Evolutionary conservation across 495 filamentous ascomycete genomes (phyloP).

Genomic region (Cladorrhinum samala): DNA sequence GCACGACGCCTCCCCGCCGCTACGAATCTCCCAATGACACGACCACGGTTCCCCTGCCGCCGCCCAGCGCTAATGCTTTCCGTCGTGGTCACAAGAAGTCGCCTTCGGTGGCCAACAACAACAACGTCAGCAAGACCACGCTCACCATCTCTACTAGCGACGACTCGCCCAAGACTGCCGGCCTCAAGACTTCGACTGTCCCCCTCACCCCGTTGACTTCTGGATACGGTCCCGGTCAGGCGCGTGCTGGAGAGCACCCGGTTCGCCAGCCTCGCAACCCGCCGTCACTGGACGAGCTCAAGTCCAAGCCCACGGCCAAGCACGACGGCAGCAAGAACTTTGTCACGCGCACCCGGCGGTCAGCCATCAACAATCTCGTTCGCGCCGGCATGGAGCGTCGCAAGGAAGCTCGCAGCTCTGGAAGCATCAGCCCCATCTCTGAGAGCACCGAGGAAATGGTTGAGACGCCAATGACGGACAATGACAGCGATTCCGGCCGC

Average conservation of each 20-base stretch:
- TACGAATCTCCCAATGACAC: constrained; percentile 52
- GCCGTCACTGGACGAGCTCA: constrained; percentile 85
- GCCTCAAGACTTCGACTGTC: constrained; percentile 71
- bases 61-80: constrained; percentile 77
- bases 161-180: constrained; percentile 53
- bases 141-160: constrained; percentile 49
- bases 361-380: constrained; percentile 84
- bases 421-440: constrained; percentile 83
- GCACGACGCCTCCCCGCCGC: constrained; percentile 65
- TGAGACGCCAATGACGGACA: constrained; percentile 60
- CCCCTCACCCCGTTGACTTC: constrained; percentile 71
- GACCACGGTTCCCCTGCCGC: constrained; percentile 60
- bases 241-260: constrained; percentile 89
- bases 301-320: constrained; percentile 83
- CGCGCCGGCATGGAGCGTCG: constrained; percentile 86
- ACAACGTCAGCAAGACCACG: constrained; percentile 52
- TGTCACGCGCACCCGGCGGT: constrained; percentile 83
- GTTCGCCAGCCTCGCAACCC: constrained; percentile 90
- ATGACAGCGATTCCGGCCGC: constrained; percentile 71
- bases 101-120: constrained; percentile 53
- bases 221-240: constrained; percentile 90
- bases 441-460: constrained; percentile 74
- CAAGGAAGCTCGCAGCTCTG: constrained; percentile 55
- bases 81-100: constrained; percentile 90
- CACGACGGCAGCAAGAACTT: constrained; percentile 99